These are phyloP conservation scores for Berberis thunbergii DNA, from an alignment of 164 flowering plant species.

Conservation along the genomic window DNA sequence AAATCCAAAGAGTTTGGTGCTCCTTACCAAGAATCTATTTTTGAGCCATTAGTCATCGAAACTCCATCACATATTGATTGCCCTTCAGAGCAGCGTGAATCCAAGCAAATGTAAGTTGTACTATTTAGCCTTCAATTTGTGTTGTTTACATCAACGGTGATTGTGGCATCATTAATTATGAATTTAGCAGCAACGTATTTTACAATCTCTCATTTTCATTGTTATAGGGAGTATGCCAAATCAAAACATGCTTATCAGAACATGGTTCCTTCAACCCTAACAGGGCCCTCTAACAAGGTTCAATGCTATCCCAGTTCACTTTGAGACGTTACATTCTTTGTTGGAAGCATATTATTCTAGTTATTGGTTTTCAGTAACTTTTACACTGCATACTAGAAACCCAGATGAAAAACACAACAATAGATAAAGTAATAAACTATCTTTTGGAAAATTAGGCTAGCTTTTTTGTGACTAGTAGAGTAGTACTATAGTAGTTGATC, in stretches of 20 bases:
- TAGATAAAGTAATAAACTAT: neutral
- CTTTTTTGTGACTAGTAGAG: too few relatives aligned
- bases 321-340: neutral
- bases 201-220: neutral
- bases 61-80: constrained; percentile 15
- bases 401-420: neutral
- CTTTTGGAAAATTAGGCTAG: neutral
- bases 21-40: constrained; percentile 9
- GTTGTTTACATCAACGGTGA: neutral
- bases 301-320: neutral
- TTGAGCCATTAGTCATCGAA: constrained; percentile 12
- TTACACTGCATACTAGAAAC: neutral
- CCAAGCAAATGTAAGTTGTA: constrained; percentile 18
- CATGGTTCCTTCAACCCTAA: constrained; percentile 18
- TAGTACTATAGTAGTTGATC: too few relatives aligned
- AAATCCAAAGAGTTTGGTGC: constrained; percentile 23
- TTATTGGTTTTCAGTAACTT: neutral
- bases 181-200: neutral
- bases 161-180: neutral
- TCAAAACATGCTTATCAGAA: constrained; percentile 9
- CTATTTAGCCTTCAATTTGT: neutral
- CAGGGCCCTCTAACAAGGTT: constrained; percentile 53
- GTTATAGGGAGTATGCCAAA: constrained; percentile 19
- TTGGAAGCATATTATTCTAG: neutral
- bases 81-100: constrained; percentile 9